Conservation (phyloP, 108 stramenopile species). For the Fragilaria radians region DNA sequence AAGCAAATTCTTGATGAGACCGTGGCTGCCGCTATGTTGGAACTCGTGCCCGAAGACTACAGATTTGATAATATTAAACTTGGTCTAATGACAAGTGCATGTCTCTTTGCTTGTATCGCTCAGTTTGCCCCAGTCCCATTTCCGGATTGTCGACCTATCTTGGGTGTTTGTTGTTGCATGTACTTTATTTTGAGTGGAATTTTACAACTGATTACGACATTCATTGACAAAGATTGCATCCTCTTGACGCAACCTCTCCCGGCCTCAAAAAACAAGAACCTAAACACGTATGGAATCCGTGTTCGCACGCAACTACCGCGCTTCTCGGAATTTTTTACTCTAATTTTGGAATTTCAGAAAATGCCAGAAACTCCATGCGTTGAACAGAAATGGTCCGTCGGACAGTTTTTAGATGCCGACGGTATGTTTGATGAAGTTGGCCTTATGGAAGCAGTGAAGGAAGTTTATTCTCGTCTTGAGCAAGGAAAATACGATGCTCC, state of each 20-base stretch:
- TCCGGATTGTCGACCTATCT: conserved; percentile 76
- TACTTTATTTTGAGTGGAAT: conserved; percentile 91
- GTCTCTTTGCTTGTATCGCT: conserved; percentile 85
- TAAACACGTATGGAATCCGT: conserved; percentile 63
- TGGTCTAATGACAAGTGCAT: conserved; percentile 82
- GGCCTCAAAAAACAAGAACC: conserved; percentile 39
- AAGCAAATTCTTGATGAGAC: conserved; percentile 97
- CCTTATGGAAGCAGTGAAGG: conserved; percentile 52
- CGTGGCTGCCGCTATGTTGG: conserved; percentile 55
- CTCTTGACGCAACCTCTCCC: conserved; percentile 66
- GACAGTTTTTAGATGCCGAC: conserved; percentile 87
- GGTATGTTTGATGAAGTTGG: conserved; percentile 89
- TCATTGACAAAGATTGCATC: conserved; percentile 90
- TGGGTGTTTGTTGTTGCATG: conserved; percentile 84
- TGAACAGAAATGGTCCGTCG: conserved; percentile 77
- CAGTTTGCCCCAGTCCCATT: conserved; percentile 94
- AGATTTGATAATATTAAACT: conserved; percentile 89
- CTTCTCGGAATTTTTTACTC: conserved; percentile 82
- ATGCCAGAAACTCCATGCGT: conserved; percentile 37
- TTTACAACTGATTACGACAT: conserved; percentile 88
- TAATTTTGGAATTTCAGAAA: conserved; percentile 67
- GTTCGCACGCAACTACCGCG: conserved; percentile 78
- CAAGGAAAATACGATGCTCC: conserved; percentile 46
- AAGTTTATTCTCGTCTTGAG: conserved; percentile 58
- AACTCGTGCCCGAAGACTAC: conserved; percentile 78